Evolutionary conservation across 306 rosid genomes (phyloP).

Genomic region (Biancaea sappan): DNA sequence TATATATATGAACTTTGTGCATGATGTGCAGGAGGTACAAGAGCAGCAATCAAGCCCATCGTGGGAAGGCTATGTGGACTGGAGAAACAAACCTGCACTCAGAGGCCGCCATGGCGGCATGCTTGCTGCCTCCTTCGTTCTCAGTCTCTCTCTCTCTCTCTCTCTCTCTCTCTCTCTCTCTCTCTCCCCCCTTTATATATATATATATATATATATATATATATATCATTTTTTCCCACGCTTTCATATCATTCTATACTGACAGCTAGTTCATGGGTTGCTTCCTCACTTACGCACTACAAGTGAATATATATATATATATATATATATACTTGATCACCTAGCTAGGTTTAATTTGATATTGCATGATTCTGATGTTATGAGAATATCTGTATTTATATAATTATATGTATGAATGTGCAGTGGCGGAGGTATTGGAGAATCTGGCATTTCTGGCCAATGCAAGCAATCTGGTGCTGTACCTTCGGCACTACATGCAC

Average conservation of each 20-base stretch:
- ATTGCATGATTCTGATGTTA: background rate
- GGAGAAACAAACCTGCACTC: constrained; percentile 76
- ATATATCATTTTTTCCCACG: too few species aligned
- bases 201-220: too few species aligned
- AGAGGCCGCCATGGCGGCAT: constrained; percentile 88
- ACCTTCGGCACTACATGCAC: constrained; percentile 66
- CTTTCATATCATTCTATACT: too few species aligned
- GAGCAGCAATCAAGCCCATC: constrained; percentile 47
- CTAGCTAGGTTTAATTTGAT: too few species aligned
- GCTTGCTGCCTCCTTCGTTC: constrained; percentile 79
- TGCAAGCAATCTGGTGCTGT: constrained; percentile 91
- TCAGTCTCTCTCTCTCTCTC: constrained; percentile 52
- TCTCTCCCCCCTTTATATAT: too few species aligned
- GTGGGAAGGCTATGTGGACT: constrained; percentile 93
- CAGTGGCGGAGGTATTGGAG: constrained; percentile 88
- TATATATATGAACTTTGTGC: too few species aligned
- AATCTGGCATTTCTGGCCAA: constrained; percentile 87
- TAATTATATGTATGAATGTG: background rate
- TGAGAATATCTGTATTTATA: too few species aligned
- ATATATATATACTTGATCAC: too few species aligned
- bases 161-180: background rate
- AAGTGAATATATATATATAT: too few species aligned
- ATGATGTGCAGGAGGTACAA: constrained; percentile 49
- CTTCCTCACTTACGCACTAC: too few species aligned
- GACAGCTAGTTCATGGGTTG: too few species aligned